Base-by-base conservation (phyloP, 1,284 basidiomycete species). In the Trichosporon ovoides region DNA sequence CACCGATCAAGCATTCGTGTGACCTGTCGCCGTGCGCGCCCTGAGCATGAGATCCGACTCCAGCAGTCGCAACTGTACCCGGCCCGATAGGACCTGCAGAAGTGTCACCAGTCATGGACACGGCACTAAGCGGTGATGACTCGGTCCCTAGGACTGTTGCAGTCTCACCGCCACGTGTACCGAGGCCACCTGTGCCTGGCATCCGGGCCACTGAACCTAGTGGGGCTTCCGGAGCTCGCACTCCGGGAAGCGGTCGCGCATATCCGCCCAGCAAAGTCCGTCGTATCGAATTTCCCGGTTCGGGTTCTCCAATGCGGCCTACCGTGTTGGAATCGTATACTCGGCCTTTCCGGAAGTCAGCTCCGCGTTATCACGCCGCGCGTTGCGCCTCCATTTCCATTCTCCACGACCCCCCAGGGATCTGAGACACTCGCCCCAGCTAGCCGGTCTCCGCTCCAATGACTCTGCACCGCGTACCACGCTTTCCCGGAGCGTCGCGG, bases 241-340 rank as follows among this genome's bases (percentile, higher is more conserved):
- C 22, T 22, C 43, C 24, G 43, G 43, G 28, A n/a, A 48, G 13
- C 22, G 35, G 22, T 48, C 43, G 43, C 43, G 6, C 43, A 48
- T 28, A 7, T 48, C 43, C 43, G 43, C 24, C 43, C 7, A 4
- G 35, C 35, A 37, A 3, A 5, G 24, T 6, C n/a, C 24, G 43
- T 48, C 43, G 43, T 48, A 48, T 48, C 43, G 43, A 28, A 6
- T 48, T 10, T 9, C 22, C 43, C 24, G 19, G 14, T 3, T 16
- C 35, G 12, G 49, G 37, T 19, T 33, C 40, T 22, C 59, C 56
- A 10, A 57, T 14, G 53, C 46, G 58, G 3, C 52, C 53, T 13
- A 74, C 74, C 7, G 82, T 83, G 67, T 92, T 87, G 5, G 84
- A 80, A 66, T 93, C 91, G 38, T 91, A 81, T 62, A 89, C 86